Conservation (phyloP, 1,284 basidiomycete species). For the Pseudozyma thailandica region DNA sequence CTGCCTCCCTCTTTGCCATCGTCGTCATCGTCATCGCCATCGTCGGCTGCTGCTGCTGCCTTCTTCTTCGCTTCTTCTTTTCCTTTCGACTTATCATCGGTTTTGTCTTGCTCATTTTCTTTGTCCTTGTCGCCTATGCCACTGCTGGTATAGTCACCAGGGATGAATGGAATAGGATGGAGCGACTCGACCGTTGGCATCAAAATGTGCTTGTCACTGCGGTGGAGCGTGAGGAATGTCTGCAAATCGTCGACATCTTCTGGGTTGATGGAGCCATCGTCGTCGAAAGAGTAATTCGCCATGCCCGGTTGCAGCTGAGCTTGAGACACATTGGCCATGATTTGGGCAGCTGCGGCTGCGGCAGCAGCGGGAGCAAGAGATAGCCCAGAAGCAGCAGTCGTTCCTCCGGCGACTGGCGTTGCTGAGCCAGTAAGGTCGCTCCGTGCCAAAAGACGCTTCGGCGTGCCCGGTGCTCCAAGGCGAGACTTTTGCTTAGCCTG, state of each 20-base stretch:
- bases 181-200: slow-evolving; percentile 56
- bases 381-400: slow-evolving; percentile 4
- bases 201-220: slow-evolving; percentile 26
- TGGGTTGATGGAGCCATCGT: slow-evolving; percentile 55
- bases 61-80: slow-evolving; percentile 33
- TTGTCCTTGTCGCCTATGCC: slow-evolving; percentile 23
- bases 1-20: slow-evolving; percentile 29
- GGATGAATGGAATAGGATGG: slow-evolving; percentile 43
- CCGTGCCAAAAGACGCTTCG: slow-evolving; percentile 30
- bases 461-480: slow-evolving; percentile 42
- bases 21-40: slow-evolving; percentile 38
- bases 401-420: slow-evolving; percentile 14
- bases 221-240: slow-evolving; percentile 45
- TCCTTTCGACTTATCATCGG: slow-evolving; percentile 8
- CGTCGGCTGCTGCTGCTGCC: slow-evolving; percentile 16
- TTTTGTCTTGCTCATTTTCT: slow-evolving; percentile 12
- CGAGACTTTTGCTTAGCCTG: slow-evolving; percentile 40
- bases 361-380: slow-evolving; percentile 2
- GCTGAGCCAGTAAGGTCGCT: slow-evolving; percentile 18
- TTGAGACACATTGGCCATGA: slow-evolving; percentile 29
- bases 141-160: slow-evolving; percentile 22
- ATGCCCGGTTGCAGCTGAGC: slow-evolving; percentile 19
- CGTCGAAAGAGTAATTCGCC: slow-evolving; percentile 36
- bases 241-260: slow-evolving; percentile 49
- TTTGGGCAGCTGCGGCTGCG: slow-evolving; percentile 28